phyloP scores from a whole-genome alignment of 768 basidiomycete genomes.

The Psilocybe cubensis region DNA sequence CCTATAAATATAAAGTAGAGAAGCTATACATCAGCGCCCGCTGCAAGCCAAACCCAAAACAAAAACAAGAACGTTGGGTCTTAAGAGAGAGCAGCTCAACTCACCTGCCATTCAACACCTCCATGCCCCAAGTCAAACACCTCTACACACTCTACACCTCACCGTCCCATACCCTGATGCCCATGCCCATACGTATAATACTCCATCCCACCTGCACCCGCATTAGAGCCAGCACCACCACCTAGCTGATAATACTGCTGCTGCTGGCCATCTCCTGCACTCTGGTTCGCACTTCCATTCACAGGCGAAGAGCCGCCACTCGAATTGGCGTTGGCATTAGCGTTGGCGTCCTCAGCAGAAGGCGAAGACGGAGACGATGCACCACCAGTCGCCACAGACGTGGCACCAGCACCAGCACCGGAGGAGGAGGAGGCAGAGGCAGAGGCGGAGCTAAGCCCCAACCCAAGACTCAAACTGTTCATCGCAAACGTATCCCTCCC shows the following conservation, averaged over 20 bases:
- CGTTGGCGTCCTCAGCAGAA: background rate
- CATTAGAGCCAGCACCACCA: no score
- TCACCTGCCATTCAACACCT: background rate
- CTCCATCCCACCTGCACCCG: conserved; percentile 6
- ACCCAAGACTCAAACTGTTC: background rate
- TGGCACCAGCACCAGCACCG: background rate
- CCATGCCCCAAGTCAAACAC: background rate
- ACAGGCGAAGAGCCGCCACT: background rate
- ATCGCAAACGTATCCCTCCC: background rate
- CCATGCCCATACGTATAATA: background rate
- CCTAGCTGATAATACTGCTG: conserved; percentile 11
- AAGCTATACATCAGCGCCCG: no score
- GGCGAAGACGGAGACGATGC: background rate
- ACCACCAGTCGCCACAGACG: background rate
- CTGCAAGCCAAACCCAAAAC: no score
- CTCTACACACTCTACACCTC: background rate
- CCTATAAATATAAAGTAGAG: no score
- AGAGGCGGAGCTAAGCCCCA: background rate
- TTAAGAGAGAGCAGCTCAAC: no score
- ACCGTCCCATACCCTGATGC: background rate
- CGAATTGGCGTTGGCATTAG: background rate
- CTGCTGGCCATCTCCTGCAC: background rate
- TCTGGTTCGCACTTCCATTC: background rate
- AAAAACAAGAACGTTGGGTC: no score
- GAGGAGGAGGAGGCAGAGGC: background rate